These are phyloP conservation scores for Ceratocystis variospora DNA, from an alignment of 2,329 filamentous ascomycete species.

Conservation along the genomic window DNA sequence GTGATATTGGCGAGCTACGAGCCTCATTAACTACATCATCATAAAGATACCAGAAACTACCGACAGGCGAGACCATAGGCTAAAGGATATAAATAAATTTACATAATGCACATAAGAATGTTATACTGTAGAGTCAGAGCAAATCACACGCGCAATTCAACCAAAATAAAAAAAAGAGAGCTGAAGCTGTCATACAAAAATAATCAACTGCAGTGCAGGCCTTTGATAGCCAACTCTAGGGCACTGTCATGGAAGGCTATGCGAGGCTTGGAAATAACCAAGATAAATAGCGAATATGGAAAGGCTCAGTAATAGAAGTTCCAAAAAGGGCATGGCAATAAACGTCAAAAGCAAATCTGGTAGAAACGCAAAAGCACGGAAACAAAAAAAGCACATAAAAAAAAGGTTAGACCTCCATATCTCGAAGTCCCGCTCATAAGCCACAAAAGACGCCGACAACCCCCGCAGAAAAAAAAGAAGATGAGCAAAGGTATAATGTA, in stretches of 20 bases:
- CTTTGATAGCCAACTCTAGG: too few species aligned
- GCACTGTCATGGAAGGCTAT: too few species aligned
- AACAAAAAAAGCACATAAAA: constrained; percentile 2
- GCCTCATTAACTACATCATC: not conserved
- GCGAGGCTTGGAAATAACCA: not conserved
- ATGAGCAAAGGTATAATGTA: constrained; percentile 7
- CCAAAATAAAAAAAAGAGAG: not conserved
- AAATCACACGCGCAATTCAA: not conserved
- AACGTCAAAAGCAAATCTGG: constrained; percentile 1
- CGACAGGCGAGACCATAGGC: not conserved
- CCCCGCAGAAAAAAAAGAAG: not conserved
- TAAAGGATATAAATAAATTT: not conserved
- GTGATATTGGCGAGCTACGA: too few species aligned
- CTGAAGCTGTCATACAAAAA: not conserved
- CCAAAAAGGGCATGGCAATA: not conserved
- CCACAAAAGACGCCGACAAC: constrained; percentile 7
- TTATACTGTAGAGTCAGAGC: not conserved
- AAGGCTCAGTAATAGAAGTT: not conserved
- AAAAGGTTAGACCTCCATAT: not conserved
- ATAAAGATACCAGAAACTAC: not conserved
- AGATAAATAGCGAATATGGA: not conserved
- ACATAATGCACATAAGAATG: not conserved
- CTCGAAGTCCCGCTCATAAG: not conserved
- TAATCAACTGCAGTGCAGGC: not conserved
- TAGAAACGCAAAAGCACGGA: constrained; percentile 16